Base-by-base conservation (phyloP, 2,329 filamentous ascomycete genomes). In the Fusarium floridanum region DNA sequence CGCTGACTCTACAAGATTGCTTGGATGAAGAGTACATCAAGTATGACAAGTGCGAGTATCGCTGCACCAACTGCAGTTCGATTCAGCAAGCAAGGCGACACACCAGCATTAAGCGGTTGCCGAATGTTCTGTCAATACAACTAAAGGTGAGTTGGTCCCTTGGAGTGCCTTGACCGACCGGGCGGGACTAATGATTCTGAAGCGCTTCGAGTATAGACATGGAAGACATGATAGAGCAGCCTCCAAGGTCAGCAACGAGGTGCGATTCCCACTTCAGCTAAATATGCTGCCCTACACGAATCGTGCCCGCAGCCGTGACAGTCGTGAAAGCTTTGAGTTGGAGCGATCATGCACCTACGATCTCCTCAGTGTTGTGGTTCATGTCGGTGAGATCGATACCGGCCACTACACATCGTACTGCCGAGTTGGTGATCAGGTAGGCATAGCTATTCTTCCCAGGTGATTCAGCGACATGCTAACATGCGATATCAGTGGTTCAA, bases 361-460 rank as follows among this genome's bases (percentile, higher is more conserved):
- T 76, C 89, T 98, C 1, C 89, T 95, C 20, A 95, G 94, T 72
- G 95, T 98, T 4, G 93, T 98, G 24, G 95, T 98, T 43, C 96
- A 98, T 80, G 94, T 97, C 70, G 96, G 96, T 61, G 95, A 96
- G 82, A 93, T 98, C 67, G 95, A 98, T 78, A 95, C 94, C 1
- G 96, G 95, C 17, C 95, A 98, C 81, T 98, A 97, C 80, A 91
- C 95, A 66, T 94, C 93, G n/a, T 98, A 97, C 82, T 95, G 94
- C 69, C 88, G 94, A 56, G 93, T 96, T 68, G 93, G 92, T 6
- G 93, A 94, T 65, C 90, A 93, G 86, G 83, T 84, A 76, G 70
- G 77, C 57, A 36, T 24, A 5, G 9, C 22, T n/a, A 27, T 5
- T 20, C 6, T 41, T 2, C 11, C 32, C 24, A 17, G 9, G 14